Base-by-base conservation (phyloP, 805 yeast genomes). In the Yamadazyma insecticola region DNA sequence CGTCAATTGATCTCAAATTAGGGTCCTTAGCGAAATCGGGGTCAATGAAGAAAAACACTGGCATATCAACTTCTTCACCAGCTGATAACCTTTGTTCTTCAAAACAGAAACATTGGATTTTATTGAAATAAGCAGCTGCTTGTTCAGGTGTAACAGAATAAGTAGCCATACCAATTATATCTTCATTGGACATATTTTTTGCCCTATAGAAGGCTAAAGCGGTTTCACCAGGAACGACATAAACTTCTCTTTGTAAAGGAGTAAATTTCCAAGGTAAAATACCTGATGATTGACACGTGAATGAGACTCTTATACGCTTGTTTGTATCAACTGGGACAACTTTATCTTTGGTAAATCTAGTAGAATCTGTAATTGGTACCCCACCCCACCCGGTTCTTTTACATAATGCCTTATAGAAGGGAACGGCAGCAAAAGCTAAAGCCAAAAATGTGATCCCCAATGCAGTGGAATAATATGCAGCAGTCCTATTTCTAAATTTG, bases 41-140 rank as follows among this genome's bases (percentile, higher is more conserved):
- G 20, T 44, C 45, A 15, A 41, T 33, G 24, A 45, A 47, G 29
- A 44, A 92, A 63, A 92, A 92, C 6, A 92, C 86, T 0, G 98
- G 98, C 98, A 92, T 92, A 53, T 92, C 98, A 12, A 92, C 95
- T 53, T 92, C 97, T 60, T 92, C 98, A 6, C 97, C 97, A 2
- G 97, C 96, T 33, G 78, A 72, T 42, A 92, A 67, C 57, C 85
- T 75, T 58, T 92, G 98, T 55, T 92, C 98, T 63, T 92, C 98
- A 51, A 92, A 92, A 53, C 98, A 92, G 63, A 92, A 92, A 58
- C 98, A 92, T 57, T 92, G 98, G 50, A 92, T 92, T 60, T 92
- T 92, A 64, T 87, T 87, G 66, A 92, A 92, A 59, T 90, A 92
- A 4, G 87, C 96, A 0, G 97, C 95, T 5, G 92, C 95, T 47